Evolutionary conservation across 2,329 filamentous ascomycete species (phyloP).

Genomic region (Lachnellula cervina): DNA sequence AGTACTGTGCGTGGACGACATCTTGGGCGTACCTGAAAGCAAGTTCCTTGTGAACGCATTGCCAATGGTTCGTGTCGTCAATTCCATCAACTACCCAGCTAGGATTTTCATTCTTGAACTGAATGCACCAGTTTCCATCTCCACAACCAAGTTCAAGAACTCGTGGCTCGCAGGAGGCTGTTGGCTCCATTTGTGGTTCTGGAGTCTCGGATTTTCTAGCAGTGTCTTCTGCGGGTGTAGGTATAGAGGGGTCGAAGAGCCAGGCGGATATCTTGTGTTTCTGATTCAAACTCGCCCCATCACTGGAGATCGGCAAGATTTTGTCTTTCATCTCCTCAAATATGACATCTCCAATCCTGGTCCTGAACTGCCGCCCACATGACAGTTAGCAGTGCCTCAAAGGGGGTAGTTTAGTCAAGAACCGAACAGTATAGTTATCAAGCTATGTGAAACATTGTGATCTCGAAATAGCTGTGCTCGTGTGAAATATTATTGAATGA

Average conservation of each 20-base stretch:
- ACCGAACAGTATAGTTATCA: no score
- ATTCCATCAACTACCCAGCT: constrained; percentile 30
- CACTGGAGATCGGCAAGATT: constrained; percentile 8
- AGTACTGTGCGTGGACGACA: neutral
- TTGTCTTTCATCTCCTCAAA: constrained; percentile 14
- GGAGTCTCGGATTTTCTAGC: neutral
- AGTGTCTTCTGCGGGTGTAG: neutral
- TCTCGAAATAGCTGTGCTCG: neutral
- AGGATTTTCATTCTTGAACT: constrained; percentile 23
- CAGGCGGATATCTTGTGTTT: constrained; percentile 19
- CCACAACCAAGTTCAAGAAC: constrained; percentile 30
- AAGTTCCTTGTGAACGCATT: constrained; percentile 14
- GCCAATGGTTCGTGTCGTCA: constrained; percentile 29
- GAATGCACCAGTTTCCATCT: constrained; percentile 28
- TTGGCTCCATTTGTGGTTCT: neutral
- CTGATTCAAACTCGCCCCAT: constrained; percentile 3
- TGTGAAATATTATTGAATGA: neutral
- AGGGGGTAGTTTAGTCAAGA: no score
- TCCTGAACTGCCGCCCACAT: constrained; percentile 17
- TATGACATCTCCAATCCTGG: constrained; percentile 19
- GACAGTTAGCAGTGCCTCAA: neutral
- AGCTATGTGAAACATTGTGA: neutral
- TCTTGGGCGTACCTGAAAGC: constrained; percentile 13
- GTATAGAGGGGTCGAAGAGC: constrained; percentile 16
- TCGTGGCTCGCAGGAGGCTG: constrained; percentile 19